Evolutionary conservation across 2,329 filamentous ascomycete species (phyloP).

Genomic region (Aspergillus costaricaensis): DNA sequence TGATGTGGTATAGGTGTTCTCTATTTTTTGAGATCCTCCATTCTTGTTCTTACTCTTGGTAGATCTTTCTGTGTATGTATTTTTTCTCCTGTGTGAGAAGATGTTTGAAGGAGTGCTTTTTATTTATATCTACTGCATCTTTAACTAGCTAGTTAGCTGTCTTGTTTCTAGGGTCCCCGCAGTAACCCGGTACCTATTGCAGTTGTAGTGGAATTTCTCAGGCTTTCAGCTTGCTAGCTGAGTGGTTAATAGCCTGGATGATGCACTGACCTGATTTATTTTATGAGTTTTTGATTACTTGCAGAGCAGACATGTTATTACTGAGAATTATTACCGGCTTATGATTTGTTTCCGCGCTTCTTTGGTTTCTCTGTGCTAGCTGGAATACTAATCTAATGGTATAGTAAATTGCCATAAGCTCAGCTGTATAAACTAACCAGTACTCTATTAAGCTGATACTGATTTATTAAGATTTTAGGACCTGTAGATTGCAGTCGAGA

Average conservation of each 20-base stretch:
- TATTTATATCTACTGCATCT: accelerated
- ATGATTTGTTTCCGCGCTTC: neutral
- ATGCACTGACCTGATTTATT: slow-evolving; percentile 25
- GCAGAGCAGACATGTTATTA: slow-evolving; percentile 21
- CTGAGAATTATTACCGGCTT: slow-evolving; percentile 17
- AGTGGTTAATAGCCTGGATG: slow-evolving; percentile 18
- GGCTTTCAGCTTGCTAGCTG: slow-evolving; percentile 15
- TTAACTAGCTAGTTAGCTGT: no score
- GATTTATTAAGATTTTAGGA: slow-evolving; percentile 14
- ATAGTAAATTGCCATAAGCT: slow-evolving; percentile 20
- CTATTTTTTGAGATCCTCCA: no score
- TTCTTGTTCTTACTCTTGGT: no score
- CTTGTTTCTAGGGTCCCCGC: slow-evolving; percentile 1
- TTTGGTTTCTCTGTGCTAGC: no score
- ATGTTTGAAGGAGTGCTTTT: no score
- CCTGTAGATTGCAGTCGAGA: slow-evolving; percentile 11
- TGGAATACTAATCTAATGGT: slow-evolving; percentile 11
- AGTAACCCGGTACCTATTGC: slow-evolving; percentile 13
- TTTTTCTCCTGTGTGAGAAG: no score
- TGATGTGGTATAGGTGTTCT: accelerated
- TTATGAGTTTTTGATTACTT: slow-evolving; percentile 17
- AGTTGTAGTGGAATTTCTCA: slow-evolving; percentile 13
- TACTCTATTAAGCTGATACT: slow-evolving; percentile 11
- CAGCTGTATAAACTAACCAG: slow-evolving; percentile 17
- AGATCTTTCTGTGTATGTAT: no score